These are phyloP conservation scores for Pseudogymnoascus pannorum DNA, from an alignment of 2,329 filamentous ascomycete genomes.

Conservation along the genomic window DNA sequence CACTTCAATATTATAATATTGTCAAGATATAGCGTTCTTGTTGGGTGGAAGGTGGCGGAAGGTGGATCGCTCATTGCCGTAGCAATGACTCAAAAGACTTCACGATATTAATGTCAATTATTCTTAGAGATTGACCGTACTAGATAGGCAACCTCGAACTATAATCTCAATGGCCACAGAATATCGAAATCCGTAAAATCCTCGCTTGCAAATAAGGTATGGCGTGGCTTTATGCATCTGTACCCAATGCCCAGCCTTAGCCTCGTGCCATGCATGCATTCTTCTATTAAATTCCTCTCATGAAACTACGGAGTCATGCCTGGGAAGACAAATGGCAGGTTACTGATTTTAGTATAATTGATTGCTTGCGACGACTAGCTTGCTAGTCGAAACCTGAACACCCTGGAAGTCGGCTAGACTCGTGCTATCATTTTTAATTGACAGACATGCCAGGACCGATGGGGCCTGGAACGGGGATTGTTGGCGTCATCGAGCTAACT, in stretches of 20 bases:
- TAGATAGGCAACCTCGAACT: neutral
- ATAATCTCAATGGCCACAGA: neutral
- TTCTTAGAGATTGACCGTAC: neutral
- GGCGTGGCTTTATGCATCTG: neutral
- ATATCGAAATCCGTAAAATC: neutral
- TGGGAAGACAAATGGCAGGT: neutral
- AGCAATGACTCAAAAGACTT: neutral
- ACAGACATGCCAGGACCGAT: slow-evolving; percentile 17
- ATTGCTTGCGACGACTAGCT: neutral
- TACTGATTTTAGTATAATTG: neutral
- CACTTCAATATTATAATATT: no score
- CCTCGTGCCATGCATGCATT: neutral
- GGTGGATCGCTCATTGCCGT: neutral
- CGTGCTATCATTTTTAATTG: neutral
- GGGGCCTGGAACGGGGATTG: slow-evolving; percentile 15
- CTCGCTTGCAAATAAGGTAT: neutral
- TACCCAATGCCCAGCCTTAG: neutral
- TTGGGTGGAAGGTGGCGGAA: no score
- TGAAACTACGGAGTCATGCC: neutral
- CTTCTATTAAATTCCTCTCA: neutral
- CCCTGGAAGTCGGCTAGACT: neutral
- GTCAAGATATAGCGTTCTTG: neutral
- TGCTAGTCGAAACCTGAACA: neutral
- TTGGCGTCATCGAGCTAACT: slow-evolving; percentile 16
- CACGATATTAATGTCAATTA: neutral